Evolutionary conservation across 768 basidiomycete species (phyloP), one percentile per base, ranked within the genome.

Genomic region (Hericium rajendrae): DNA sequence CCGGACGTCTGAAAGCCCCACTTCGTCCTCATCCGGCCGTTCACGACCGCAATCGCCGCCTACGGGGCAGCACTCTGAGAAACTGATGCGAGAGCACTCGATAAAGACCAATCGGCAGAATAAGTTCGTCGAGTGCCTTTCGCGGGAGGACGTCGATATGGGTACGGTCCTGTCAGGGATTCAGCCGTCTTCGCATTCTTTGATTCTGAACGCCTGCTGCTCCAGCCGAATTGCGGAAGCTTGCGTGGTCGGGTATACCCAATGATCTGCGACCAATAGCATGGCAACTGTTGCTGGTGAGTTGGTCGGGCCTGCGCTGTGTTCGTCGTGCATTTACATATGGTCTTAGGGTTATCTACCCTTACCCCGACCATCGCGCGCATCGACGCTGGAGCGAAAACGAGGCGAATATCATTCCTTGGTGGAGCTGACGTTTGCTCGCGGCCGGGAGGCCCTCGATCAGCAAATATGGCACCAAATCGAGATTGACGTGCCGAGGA

Each of bases 401-500:
- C 83, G 97, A 48, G 83, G 84, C 64, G 97, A 98, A 71, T 98
- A 98, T 69, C 79, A 82, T 41, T 89, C 89, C 15, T 78, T 97
- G 59, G 94, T 95, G 8, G 83, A 91, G 62, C 76, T 94, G 16
- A 86, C 97, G 15, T 99, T 98, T 69, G 84, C 88, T 12, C 80
- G 90, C 40, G 92, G 92, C 57, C 80, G 83, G 32, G 85, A 88
- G 57, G 85, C 88, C 0, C 78, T 95, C 32, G 95, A 99, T 70
- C 92, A 94, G 65, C 89, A 91, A 71, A 95, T 98, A 67, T 98
- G 97, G 97, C 97, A 98, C 72, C 97, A 99, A 71, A 98, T 98
- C 64, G 92, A 93, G 67, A 98, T 97, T 59, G 97, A 99, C 66
- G 95, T 97, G 6, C 97, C 97, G 11, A 78, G 97, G 54, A 99